phyloP scores from a whole-genome alignment of 2,329 filamentous ascomycete genomes.

The Amauroascus niger region DNA sequence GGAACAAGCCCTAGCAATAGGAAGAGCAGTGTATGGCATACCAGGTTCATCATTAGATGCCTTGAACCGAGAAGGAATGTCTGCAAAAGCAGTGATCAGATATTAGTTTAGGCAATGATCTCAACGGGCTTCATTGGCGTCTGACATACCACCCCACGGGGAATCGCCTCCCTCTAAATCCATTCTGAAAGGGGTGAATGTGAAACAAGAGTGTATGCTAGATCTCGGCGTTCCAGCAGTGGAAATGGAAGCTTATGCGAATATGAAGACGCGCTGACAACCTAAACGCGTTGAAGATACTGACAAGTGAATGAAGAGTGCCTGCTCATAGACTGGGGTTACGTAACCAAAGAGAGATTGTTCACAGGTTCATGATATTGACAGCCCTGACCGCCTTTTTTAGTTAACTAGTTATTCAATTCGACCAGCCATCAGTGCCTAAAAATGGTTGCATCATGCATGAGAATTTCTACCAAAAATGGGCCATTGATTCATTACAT shows the following conservation, averaged over 20 bases:
- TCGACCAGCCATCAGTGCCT: too few species aligned
- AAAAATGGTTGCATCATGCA: background rate
- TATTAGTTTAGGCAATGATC: background rate
- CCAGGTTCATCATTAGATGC: slow-evolving; percentile 22
- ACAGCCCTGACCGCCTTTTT: slow-evolving; percentile 2
- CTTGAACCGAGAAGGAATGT: slow-evolving; percentile 40
- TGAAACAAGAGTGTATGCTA: background rate
- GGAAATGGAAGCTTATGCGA: background rate
- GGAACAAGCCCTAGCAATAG: background rate
- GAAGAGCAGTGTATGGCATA: slow-evolving; percentile 1
- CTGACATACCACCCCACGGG: slow-evolving; percentile 41
- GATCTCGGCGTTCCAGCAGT: background rate
- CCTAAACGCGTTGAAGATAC: background rate
- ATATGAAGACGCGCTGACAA: background rate
- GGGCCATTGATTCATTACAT: too few species aligned
- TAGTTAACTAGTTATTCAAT: too few species aligned
- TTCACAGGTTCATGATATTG: background rate
- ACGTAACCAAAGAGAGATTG: background rate
- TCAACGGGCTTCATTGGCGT: slow-evolving; percentile 9
- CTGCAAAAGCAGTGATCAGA: slow-evolving; percentile 22
- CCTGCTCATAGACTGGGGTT: background rate
- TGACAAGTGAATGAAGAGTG: background rate
- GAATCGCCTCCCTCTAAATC: slow-evolving; percentile 39
- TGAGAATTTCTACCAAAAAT: too few species aligned
- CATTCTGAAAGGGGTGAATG: slow-evolving; percentile 22